Conservation (phyloP, 2,329 filamentous ascomycete species). For the Corinectria fuckeliana region DNA sequence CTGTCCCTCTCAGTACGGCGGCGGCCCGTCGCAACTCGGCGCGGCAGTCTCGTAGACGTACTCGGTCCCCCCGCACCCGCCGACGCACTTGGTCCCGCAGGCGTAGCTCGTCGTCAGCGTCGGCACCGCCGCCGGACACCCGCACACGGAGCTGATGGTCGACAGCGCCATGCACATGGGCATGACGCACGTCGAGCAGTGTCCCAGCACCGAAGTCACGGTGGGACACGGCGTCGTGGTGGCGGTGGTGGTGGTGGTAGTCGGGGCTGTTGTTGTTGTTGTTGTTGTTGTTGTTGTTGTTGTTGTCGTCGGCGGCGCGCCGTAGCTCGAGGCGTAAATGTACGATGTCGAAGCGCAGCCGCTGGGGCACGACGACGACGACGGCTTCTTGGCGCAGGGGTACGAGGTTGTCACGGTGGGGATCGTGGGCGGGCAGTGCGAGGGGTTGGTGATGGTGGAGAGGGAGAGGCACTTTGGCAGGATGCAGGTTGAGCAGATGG, state of each 20-base stretch:
- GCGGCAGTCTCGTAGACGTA: conserved; percentile 36
- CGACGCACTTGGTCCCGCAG: conserved; percentile 34
- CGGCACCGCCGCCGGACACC: conserved; percentile 40
- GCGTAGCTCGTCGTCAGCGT: conserved; percentile 40
- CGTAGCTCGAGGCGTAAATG: conserved; percentile 26
- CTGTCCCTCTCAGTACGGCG: background rate
- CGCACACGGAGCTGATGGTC: conserved; percentile 43
- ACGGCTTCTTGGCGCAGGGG: conserved; percentile 29
- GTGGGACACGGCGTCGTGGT: conserved; percentile 41
- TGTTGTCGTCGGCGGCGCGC: too few species aligned
- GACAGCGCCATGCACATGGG: conserved; percentile 40
- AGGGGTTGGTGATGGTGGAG: conserved; percentile 41
- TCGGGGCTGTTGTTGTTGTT: too few species aligned
- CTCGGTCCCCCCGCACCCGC: conserved; percentile 39
- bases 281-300: too few species aligned
- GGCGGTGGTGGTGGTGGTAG: conserved; percentile 8
- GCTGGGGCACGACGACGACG: conserved; percentile 33
- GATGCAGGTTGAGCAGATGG: conserved; percentile 44
- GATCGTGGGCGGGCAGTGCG: conserved; percentile 38
- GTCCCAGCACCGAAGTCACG: conserved; percentile 39
- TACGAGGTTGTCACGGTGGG: conserved; percentile 37
- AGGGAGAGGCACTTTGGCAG: conserved; percentile 40
- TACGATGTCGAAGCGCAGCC: conserved; percentile 36
- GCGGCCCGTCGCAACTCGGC: conserved; percentile 20
- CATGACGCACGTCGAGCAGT: conserved; percentile 44